Conservation (phyloP, 179 eudicot species). For the Spergularia azorica region DNA sequence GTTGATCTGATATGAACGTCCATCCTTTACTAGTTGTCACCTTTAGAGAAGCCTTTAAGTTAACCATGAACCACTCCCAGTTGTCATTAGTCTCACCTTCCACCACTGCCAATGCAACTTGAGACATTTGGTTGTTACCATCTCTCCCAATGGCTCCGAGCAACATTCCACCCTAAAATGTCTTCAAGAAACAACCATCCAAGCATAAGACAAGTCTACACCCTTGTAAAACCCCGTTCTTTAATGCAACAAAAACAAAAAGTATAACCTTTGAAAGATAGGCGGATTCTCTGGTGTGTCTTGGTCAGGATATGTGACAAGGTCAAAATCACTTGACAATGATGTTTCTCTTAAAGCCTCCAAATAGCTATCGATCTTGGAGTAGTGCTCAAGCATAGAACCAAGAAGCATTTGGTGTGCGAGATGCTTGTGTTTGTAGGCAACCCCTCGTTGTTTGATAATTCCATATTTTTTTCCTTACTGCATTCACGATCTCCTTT, state of each 20-base stretch:
- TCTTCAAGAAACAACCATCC: neutral
- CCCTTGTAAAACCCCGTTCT: neutral
- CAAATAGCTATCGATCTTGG: neutral
- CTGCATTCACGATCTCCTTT: neutral
- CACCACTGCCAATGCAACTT: neutral
- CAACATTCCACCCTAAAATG: neutral
- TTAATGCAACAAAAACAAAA: neutral
- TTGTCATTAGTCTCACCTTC: neutral
- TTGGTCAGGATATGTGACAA: no score
- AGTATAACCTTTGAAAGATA: neutral
- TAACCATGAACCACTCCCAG: neutral
- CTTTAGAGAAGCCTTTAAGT: no score
- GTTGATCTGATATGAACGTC: conserved; percentile 1
- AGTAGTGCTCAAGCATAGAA: neutral
- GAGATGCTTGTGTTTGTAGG: neutral
- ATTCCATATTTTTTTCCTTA: no score
- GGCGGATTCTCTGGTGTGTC: no score
- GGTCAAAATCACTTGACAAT: no score
- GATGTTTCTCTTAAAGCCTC: no score
- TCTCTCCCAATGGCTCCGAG: neutral
- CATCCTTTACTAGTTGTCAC: neutral
- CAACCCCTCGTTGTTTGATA: neutral
- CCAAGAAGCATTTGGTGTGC: neutral
- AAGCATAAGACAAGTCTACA: neutral
- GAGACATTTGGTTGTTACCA: neutral